These are phyloP conservation scores for Tympanopsis confertula DNA, from an alignment of 2,329 filamentous ascomycete genomes.

Conservation along the genomic window DNA sequence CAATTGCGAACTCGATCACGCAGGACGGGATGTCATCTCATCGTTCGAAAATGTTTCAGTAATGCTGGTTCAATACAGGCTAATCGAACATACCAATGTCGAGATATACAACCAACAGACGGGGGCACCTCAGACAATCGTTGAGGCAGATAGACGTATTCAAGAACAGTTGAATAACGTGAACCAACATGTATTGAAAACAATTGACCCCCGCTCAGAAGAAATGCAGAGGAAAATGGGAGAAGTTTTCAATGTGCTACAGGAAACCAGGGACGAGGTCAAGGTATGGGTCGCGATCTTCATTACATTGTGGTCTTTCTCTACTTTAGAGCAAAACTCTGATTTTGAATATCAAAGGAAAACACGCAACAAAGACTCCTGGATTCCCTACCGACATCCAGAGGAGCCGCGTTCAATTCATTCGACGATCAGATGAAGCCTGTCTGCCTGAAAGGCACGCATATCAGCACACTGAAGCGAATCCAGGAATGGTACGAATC, in stretches of 20 bases:
- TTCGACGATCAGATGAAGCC: neutral
- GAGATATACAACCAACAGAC: neutral
- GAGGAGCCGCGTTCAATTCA: neutral
- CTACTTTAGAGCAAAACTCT: too few species aligned
- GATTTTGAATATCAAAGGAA: neutral
- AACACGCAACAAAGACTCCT: neutral
- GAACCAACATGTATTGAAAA: neutral
- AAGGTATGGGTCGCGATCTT: too few species aligned
- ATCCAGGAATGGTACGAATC: conserved; percentile 1
- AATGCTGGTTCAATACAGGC: neutral
- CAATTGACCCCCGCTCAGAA: too few species aligned
- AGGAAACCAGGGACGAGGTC: too few species aligned
- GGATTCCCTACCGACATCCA: neutral
- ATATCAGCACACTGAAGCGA: neutral
- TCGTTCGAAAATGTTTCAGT: neutral
- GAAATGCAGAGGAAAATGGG: too few species aligned
- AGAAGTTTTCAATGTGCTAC: too few species aligned
- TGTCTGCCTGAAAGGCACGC: neutral
- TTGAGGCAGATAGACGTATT: neutral
- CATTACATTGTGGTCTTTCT: too few species aligned
- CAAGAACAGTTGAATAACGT: neutral
- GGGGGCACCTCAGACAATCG: neutral
- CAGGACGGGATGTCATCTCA: neutral
- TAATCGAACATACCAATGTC: neutral
- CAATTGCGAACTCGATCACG: conserved; percentile 2